Base-by-base conservation (phyloP, 768 basidiomycete genomes). In the Boletus insuetus region DNA sequence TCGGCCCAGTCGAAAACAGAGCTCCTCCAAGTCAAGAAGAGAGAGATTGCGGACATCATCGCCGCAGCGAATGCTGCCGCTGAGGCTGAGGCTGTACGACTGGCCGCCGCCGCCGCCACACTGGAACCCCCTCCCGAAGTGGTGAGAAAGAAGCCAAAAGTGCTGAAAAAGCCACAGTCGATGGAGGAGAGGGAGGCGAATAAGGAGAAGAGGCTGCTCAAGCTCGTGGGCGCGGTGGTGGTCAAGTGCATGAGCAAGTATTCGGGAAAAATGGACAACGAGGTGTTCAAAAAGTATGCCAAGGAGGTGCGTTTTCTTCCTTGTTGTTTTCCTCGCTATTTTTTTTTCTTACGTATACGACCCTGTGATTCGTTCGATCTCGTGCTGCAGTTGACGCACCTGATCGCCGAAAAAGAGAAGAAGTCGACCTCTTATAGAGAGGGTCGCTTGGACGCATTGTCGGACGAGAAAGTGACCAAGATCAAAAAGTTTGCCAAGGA, bases 361-460 rank as follows among this genome's bases (percentile, higher is more conserved):
- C 9, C 20, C 19, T 41, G 38, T 24, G 37, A 51, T 53, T 57
- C 19, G 50, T 47, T 34, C 49, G 22, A 35, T 41, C 49, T 26
- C 32, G 24, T 40, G 51, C 31, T 54, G 57, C 20, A 97, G 95
- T 77, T 97, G 57, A 94, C 94, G 0, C 80, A 88, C 55, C 68
- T 91, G 48, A 88, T 99, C 53, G 80, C 86, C n/a, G 89, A 94
- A 48, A 97, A 97, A 71, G 96, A 99, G 77, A 96, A 96, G 73
- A 96, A 94, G 69, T 90, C 91, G 0, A 73, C 84, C 4, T 84
- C 82, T 41, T 98, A 89, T 66, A 81, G 79, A 53, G 85, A 88
- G n/a, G 80, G 81, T 19, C 81, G 81, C 50, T 79, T 96, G 14
- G 89, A 93, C 3, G 39, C 80, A 3, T 79, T 98, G 22, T 85